Percentiles rank a stretch among this genome's conserved stretches.
These are phyloP conservation scores for Otatea glauca DNA, from an alignment of 176 grass and related monocot genomes.

Conservation along the genomic window DNA sequence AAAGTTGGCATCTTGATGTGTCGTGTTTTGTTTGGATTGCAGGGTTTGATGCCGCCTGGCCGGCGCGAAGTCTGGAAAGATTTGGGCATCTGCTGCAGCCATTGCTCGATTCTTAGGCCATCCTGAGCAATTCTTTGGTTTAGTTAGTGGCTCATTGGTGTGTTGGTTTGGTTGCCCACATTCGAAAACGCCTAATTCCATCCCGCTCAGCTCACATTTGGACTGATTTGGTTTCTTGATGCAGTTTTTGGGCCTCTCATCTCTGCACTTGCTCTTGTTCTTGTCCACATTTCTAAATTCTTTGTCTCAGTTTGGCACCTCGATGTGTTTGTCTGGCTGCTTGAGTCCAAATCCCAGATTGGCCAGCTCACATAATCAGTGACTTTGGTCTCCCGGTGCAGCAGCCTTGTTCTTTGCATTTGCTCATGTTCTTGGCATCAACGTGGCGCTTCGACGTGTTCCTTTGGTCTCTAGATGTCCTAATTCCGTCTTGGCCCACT, in stretches of 20 bases:
- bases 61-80: not conserved
- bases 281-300: slow-evolving; percentile 10
- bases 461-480: not conserved
- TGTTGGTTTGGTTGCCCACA: not conserved
- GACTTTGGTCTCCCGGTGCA: not conserved
- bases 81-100: slow-evolving; percentile 26
- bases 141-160: not conserved
- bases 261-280: not conserved
- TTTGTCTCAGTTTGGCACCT: not conserved
- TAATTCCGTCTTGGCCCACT: not conserved
- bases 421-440: slow-evolving; percentile 20
- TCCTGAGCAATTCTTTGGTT: not conserved
- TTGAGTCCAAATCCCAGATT: slow-evolving; percentile 2
- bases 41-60: not conserved
- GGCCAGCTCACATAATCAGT: not conserved
- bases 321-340: not conserved
- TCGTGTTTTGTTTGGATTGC: slow-evolving; percentile 23
- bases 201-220: slow-evolving; percentile 24
- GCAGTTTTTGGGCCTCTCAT: not conserved
- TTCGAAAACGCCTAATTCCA: slow-evolving; percentile 7
- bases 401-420: not conserved
- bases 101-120: not conserved
- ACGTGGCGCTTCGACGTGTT: not conserved
- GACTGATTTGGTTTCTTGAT: slow-evolving; percentile 28
- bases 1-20: slow-evolving; percentile 10